A percentile compares a stretch with the other conserved stretches of the same genome.
These are phyloP conservation scores for Yamadazyma epiphylla DNA, from an alignment of 1,139 yeast species.

Conservation along the genomic window DNA sequence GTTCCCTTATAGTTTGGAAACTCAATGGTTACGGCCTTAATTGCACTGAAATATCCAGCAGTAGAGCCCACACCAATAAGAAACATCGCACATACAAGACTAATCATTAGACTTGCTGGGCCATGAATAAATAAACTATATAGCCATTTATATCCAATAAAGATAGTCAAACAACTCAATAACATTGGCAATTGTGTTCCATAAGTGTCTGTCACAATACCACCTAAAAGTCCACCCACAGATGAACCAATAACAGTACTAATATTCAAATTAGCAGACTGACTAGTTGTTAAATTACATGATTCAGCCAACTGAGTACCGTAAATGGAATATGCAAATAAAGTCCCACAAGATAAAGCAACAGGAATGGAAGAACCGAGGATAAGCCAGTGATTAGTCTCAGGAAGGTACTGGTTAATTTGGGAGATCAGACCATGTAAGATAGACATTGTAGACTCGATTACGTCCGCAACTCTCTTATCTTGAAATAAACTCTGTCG, in stretches of 20 bases:
- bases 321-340: slow-evolving; percentile 32
- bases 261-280: slow-evolving; percentile 28
- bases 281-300: slow-evolving; percentile 25
- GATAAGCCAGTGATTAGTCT: slow-evolving; percentile 26
- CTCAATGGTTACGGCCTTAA: slow-evolving; percentile 31
- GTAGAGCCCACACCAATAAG: slow-evolving; percentile 31
- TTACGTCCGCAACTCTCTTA: slow-evolving; percentile 9
- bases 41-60: slow-evolving; percentile 30
- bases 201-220: slow-evolving; percentile 27
- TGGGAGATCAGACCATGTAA: neutral
- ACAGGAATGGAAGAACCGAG: slow-evolving; percentile 26
- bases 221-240: slow-evolving; percentile 29
- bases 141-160: slow-evolving; percentile 26
- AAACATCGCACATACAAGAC: slow-evolving; percentile 26
- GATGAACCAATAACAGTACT: slow-evolving; percentile 30
- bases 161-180: slow-evolving; percentile 19
- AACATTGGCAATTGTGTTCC: slow-evolving; percentile 34
- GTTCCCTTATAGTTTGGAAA: slow-evolving; percentile 31
- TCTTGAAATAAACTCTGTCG: no score
- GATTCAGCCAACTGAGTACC: slow-evolving; percentile 28
- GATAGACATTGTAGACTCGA: slow-evolving; percentile 2
- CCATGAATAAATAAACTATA: slow-evolving; percentile 19
- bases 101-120: slow-evolving; percentile 11
- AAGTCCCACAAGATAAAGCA: slow-evolving; percentile 29
- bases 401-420: slow-evolving; percentile 21